These are phyloP conservation scores for Aspergillus sclerotiicarbonarius DNA, from an alignment of 495 filamentous ascomycete genomes.

Conservation along the genomic window DNA sequence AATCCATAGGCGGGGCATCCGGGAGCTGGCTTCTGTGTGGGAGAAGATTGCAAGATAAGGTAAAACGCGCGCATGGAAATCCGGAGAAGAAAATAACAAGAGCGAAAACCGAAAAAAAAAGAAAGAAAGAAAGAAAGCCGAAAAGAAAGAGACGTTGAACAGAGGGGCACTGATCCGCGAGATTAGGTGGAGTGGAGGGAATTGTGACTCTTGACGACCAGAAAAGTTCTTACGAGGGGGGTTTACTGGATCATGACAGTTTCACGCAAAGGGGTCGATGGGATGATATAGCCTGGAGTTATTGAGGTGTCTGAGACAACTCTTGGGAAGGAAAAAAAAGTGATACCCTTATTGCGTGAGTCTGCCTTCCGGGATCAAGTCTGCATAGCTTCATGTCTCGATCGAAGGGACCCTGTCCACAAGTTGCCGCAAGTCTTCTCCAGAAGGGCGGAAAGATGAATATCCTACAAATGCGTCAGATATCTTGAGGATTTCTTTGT, in stretches of 20 bases:
- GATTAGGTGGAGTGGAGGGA: constrained; percentile 4
- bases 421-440: constrained; percentile 28
- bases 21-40: constrained; percentile 31
- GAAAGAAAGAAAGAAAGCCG: constrained; percentile 7
- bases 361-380: constrained; percentile 44
- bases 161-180: neutral
- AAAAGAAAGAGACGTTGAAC: neutral
- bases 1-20: constrained; percentile 22
- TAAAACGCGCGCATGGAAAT: constrained; percentile 17
- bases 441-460: constrained; percentile 19
- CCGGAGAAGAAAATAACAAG: neutral
- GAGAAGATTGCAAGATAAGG: constrained; percentile 18
- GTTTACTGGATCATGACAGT: constrained; percentile 31
- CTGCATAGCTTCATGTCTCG: constrained; percentile 41
- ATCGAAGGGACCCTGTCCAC: constrained; percentile 31
- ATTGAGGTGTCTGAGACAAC: constrained; percentile 48
- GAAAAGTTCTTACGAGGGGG: constrained; percentile 32
- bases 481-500: constrained; percentile 32
- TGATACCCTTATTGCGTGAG: constrained; percentile 52
- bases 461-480: constrained; percentile 33
- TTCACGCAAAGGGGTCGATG: constrained; percentile 34
- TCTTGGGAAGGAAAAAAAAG: constrained; percentile 50
- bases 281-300: constrained; percentile 44
- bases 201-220: constrained; percentile 25
- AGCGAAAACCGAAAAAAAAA: constrained; percentile 8